Base-by-base conservation (phyloP, 495 filamentous ascomycete genomes). In the Hypoxylon fuscum region DNA sequence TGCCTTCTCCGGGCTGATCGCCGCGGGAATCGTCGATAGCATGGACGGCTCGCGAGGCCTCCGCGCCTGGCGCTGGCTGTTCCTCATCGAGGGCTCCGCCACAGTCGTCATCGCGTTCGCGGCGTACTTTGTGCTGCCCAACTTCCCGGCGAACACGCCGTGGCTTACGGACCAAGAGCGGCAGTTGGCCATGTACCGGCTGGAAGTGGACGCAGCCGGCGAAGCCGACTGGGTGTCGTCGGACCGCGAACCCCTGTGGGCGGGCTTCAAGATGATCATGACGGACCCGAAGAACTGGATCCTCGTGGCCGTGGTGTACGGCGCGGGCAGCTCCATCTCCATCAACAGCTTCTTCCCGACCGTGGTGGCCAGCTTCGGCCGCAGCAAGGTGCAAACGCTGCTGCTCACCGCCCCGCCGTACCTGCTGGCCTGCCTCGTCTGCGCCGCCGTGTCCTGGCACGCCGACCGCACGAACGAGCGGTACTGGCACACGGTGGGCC, bases 321-420 rank as follows among this genome's bases (percentile, higher is more conserved):
- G 41, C 8, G 38, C 41, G n/a, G 53, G 15, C 15, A 22, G 11
- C 15, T 14, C 27, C 53, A 44, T 38, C n/a, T 38, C 35, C 12
- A 38, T 38, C 35, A 38, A 38, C n/a, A 38, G 35, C 42, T 56
- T 56, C 53, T 56, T 81, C 82, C 2, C 81, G 80, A 40, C 44
- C 27, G 34, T 51, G 3, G 55, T 59, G 7, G 20, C 44, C 31
- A 41, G 27, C 31, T 31, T 59, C 29, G 55, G 55, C 29, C 20
- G 18, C 17, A 5, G 14, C 45, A 17, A 23, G 8, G 45, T 35
- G 29, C 66, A 79, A 25, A 85, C 88, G 0, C 82, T 90, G 8
- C 80, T 88, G 3, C 80, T 91, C 21, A 89, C 86, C 6, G 86
- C 84, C 0, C 88, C 88, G 1, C 85, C 85, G 8, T 87, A 87